Conservation (phyloP, 1,284 basidiomycete species). For the Polyporus tsugae region DNA sequence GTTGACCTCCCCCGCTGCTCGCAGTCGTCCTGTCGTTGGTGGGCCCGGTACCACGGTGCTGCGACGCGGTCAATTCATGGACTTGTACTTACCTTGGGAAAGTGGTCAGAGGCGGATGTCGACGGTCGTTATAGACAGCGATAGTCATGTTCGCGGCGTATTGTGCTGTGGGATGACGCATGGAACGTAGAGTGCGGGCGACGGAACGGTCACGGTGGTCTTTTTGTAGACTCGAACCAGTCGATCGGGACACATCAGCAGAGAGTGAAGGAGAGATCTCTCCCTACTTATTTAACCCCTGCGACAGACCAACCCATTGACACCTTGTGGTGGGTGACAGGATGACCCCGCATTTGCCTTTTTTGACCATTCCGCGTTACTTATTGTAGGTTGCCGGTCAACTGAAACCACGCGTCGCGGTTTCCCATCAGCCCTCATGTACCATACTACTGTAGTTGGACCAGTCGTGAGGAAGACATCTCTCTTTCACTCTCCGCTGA, state of each 20-base stretch:
- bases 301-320: not conserved
- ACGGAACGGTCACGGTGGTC: no score
- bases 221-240: no score
- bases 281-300: not conserved
- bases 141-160: not conserved
- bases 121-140: not conserved
- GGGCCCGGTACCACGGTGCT: not conserved
- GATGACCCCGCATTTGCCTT: not conserved
- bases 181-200: not conserved
- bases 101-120: not conserved
- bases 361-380: not conserved
- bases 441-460: no score
- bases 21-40: not conserved
- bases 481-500: no score
- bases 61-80: not conserved
- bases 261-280: no score
- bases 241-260: no score
- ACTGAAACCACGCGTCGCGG: not conserved
- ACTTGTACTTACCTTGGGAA: not conserved
- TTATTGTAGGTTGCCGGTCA: not conserved
- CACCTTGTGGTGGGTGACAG: not conserved
- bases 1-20: not conserved
- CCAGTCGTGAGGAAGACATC: no score
- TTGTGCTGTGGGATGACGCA: not conserved
- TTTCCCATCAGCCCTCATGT: not conserved